Evolutionary conservation across 805 yeast genomes (phyloP), one percentile per base, ranked within the genome.

Genomic region (Candida boidinii): DNA sequence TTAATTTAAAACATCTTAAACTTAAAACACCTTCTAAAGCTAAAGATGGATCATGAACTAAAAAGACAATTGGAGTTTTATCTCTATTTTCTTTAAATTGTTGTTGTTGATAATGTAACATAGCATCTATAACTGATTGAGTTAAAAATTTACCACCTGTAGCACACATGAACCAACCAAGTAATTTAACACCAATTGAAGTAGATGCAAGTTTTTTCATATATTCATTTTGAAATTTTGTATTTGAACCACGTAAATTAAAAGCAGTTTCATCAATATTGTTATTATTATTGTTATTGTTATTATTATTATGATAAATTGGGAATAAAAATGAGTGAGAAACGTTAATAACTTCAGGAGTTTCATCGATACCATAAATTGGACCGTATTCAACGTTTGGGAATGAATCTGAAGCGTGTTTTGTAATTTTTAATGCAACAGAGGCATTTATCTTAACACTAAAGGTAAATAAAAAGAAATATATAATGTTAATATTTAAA

Each of bases 131-230:
- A 32, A 82, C 64, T 34, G 73, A 73, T 34, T 72, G 68, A 38
- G 77, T 75, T 48, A 78, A 72, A 51, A 76, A 77, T 52, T 76
- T 76, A 29, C 92, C 92, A 25, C 81, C 70, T 32, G 65, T 61
- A 19, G 86, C 68, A 28, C 80, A 66, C 51, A 83, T 73, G 60
- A 82, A 85, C 86, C 88, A 85, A 22, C 95, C 95, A 41, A 78
- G 71, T 39, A 78, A 67, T 50, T 77, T 82, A 27, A 75, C 66
- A 29, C 87, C 88, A 39, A 73, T 65, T 30, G 79, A 79, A 39
- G 76, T 71, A 35, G 66, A 68, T 47, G 66, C 72, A 41, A 84
- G 68, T 39, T 73, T 70, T 27, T 73, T 70, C 43, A 79, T 63
- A 48, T 81, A 64, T 29, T 79, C 86, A 32, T 69, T 70, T 53